Evolutionary conservation across 148 eudicot species (phyloP).

Genomic region (Rhododendron ovatum): DNA sequence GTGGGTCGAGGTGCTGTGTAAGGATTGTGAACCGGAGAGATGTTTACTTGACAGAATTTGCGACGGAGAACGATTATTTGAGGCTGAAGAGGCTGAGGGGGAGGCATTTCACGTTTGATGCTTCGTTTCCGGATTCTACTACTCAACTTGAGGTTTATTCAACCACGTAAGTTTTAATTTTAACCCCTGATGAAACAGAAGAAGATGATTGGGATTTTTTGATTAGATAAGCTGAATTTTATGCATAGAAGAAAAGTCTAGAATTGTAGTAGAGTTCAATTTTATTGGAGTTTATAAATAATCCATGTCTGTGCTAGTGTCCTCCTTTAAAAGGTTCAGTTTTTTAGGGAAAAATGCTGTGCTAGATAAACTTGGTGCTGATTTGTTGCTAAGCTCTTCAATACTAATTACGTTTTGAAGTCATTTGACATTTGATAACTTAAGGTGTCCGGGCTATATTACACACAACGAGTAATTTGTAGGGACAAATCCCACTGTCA

Average conservation of each 20-base stretch:
- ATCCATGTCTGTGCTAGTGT: background rate
- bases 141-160: conserved; percentile 76
- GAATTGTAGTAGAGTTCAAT: background rate
- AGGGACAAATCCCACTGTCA: background rate
- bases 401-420: no score
- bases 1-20: conserved; percentile 61
- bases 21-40: conserved; percentile 63
- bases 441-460: background rate
- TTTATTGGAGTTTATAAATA: background rate
- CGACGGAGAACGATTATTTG: conserved; percentile 67
- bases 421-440: background rate
- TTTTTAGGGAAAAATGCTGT: no score
- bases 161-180: conserved; percentile 57
- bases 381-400: background rate
- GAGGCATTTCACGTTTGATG: conserved; percentile 86
- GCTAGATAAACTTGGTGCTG: background rate
- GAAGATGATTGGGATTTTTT: no score
- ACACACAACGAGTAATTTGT: background rate
- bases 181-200: no score
- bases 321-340: background rate
- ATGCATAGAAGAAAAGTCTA: background rate
- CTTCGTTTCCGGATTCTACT: conserved; percentile 65
- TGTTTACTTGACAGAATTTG: conserved; percentile 72
- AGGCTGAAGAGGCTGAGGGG: conserved; percentile 80
- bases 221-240: background rate